Evolutionary conservation across 106 monocot genomes (phyloP).

Genomic region (Acanthochlamys bracteata): DNA sequence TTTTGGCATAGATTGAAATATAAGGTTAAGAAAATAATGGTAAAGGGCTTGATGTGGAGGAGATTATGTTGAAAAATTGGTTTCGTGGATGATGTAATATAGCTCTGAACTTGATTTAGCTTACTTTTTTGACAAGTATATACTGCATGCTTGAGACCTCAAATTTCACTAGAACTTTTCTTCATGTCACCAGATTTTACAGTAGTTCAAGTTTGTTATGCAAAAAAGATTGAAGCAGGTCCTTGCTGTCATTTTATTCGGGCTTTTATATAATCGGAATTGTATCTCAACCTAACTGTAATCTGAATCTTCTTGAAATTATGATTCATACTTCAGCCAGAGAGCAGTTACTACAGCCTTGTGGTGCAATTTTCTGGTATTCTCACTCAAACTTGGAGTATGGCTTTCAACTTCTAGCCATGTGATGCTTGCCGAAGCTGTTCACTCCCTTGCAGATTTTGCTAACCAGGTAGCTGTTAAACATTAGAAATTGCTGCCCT

Average conservation of each 20-base stretch:
- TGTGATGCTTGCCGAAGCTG: constrained; percentile 97
- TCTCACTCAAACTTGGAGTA: constrained; percentile 97
- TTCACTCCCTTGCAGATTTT: constrained; percentile 93
- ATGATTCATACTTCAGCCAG: constrained; percentile 49
- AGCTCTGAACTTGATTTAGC: no score
- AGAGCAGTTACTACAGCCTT: constrained; percentile 93
- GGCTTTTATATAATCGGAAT: neutral
- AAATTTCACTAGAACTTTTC: neutral
- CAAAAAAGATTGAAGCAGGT: neutral
- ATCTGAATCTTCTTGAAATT: neutral
- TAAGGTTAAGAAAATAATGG: no score
- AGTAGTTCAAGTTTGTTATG: neutral
- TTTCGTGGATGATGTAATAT: no score
- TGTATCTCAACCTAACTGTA: neutral
- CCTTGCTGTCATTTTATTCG: neutral
- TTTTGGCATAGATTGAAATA: no score
- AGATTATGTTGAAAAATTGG: no score
- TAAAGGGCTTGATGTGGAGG: no score
- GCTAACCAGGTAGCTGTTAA: constrained; percentile 77
- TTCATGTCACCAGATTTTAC: neutral
- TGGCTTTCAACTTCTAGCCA: constrained; percentile 89
- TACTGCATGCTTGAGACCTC: neutral
- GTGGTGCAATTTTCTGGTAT: constrained; percentile 98
- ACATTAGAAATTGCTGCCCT: no score
- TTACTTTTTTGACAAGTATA: no score